Percentiles rank a stretch among this genome's conserved stretches.
These are phyloP conservation scores for Lathyrus tuberosus DNA, from an alignment of 306 rosid species.

Conservation along the genomic window DNA sequence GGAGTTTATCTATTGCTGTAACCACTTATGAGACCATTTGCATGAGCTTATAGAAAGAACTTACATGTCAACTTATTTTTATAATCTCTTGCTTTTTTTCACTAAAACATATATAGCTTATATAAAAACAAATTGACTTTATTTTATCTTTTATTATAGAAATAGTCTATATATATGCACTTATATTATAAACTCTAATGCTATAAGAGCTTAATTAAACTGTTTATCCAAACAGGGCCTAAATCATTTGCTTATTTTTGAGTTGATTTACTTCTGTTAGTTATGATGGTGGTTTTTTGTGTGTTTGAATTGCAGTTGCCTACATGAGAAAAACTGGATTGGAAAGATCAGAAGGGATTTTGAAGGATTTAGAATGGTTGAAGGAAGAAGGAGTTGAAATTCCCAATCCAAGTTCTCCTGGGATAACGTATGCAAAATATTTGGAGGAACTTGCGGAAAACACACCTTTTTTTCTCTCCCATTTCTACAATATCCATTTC, in stretches of 20 bases:
- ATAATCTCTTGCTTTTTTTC: not conserved
- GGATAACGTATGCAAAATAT: constrained; percentile 71
- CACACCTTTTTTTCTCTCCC: constrained; percentile 80
- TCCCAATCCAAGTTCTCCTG: constrained; percentile 64
- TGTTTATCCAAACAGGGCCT: not conserved
- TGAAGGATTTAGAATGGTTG: constrained; percentile 75
- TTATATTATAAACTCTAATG: too few relatives aligned
- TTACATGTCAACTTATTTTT: not conserved
- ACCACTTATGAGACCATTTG: not conserved
- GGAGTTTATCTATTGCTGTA: not conserved
- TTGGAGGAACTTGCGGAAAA: constrained; percentile 63
- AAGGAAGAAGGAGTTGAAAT: constrained; percentile 55
- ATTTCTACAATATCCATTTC: constrained; percentile 81
- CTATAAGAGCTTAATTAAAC: not conserved
- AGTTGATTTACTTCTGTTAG: not conserved
- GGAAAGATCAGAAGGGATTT: constrained; percentile 69
- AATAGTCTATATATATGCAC: not conserved
- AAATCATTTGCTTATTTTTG: not conserved
- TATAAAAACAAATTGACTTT: not conserved
- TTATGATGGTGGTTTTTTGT: not conserved
- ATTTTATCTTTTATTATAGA: not conserved
- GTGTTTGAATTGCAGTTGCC: constrained; percentile 52
- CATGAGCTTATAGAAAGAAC: not conserved
- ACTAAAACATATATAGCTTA: not conserved
- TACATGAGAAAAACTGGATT: constrained; percentile 84